Percentiles rank a stretch among this genome's conserved stretches.
These are phyloP conservation scores for Penicillium malachiteum DNA, from an alignment of 495 filamentous ascomycete genomes.

Conservation along the genomic window DNA sequence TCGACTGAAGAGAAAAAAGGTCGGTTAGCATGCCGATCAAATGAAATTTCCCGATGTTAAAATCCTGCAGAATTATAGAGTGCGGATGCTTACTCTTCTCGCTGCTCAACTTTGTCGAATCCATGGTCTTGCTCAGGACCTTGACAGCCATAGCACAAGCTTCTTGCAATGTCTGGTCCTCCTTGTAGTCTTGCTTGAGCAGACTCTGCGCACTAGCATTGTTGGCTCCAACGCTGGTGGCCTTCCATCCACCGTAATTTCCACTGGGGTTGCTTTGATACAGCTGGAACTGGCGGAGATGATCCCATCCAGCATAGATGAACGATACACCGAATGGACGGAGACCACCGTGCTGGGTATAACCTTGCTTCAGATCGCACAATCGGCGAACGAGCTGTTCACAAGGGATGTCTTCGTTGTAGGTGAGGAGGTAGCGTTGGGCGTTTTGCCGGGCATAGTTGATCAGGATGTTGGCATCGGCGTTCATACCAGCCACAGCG, in stretches of 20 bases:
- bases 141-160: conserved; percentile 97
- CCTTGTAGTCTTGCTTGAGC: conserved; percentile 99
- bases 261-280: conserved; percentile 99
- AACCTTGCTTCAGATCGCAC: conserved; percentile 98
- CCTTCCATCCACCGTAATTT: conserved; percentile 99
- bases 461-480: conserved; percentile 99
- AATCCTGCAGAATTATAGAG: background rate
- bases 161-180: conserved; percentile 92
- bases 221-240: conserved; percentile 95
- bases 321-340: conserved; percentile 98
- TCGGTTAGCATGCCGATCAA: conserved; percentile 30
- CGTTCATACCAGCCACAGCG: conserved; percentile 98
- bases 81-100: conserved; percentile 81
- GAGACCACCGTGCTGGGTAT: conserved; percentile 97
- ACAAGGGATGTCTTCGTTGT: conserved; percentile 99
- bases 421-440: conserved; percentile 95
- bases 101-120: conserved; percentile 95
- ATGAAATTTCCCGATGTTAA: background rate
- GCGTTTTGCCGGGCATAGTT: conserved; percentile 97
- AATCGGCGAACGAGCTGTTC: conserved; percentile 95
- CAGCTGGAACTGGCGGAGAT: conserved; percentile 92
- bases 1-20: conserved; percentile 63
- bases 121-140: conserved; percentile 99
- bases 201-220: conserved; percentile 97
- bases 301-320: conserved; percentile 98